Evolutionary conservation across 169 alveolate genomes (phyloP).

Genomic region (Plasmodium vinckei): DNA sequence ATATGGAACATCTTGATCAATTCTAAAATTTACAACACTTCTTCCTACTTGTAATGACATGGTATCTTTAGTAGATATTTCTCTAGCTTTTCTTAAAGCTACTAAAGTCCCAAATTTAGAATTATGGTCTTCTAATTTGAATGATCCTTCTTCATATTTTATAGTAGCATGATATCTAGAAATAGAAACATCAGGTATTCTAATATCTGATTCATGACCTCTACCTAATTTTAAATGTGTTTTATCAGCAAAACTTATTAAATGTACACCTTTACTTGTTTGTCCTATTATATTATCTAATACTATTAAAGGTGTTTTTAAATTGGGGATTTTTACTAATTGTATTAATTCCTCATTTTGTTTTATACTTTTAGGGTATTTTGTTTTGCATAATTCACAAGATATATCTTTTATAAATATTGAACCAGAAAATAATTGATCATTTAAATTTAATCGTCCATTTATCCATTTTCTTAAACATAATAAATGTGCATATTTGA

Average conservation of each 20-base stretch:
- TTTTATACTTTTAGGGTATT: conserved; percentile 85
- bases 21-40: conserved; percentile 80
- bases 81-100: conserved; percentile 87
- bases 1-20: conserved; percentile 77
- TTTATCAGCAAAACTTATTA: conserved; percentile 86
- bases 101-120: conserved; percentile 99
- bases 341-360: conserved; percentile 85
- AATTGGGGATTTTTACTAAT: conserved; percentile 87
- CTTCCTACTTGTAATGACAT: conserved; percentile 87
- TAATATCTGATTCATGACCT: conserved; percentile 98
- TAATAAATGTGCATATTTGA: conserved; percentile 94
- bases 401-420: conserved; percentile 86
- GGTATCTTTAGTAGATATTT: conserved; percentile 76
- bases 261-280: conserved; percentile 86
- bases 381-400: conserved; percentile 90
- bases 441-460: conserved; percentile 89
- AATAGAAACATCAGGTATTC: conserved; percentile 98
- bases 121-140: conserved; percentile 95
- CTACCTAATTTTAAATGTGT: conserved; percentile 94
- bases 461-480: conserved; percentile 96
- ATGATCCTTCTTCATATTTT: conserved; percentile 90
- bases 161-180: conserved; percentile 97
- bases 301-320: conserved; percentile 91
- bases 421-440: conserved; percentile 78
- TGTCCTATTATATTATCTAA: conserved; percentile 90